These are phyloP conservation scores for Auriscalpium microsporum DNA, from an alignment of 768 basidiomycete species.

Conservation along the genomic window DNA sequence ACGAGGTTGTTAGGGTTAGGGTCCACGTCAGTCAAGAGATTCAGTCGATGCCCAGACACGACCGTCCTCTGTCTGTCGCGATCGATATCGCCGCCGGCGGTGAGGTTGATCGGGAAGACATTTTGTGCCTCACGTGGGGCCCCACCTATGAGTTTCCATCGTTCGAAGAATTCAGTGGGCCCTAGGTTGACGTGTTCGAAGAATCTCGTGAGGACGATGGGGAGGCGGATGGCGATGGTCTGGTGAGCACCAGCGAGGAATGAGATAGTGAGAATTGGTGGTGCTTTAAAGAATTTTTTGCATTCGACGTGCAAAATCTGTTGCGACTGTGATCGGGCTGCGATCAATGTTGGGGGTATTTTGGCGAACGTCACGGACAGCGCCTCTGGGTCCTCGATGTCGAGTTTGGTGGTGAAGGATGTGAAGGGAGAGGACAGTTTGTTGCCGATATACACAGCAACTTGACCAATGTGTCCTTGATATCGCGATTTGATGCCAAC, in stretches of 20 bases:
- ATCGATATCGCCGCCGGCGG: slow-evolving; percentile 64
- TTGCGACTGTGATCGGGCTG: slow-evolving; percentile 81
- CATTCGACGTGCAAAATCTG: slow-evolving; percentile 93
- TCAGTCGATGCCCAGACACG: slow-evolving; percentile 68
- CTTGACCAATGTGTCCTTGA: slow-evolving; percentile 87
- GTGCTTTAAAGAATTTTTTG: slow-evolving; percentile 70
- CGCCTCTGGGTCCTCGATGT: slow-evolving; percentile 65
- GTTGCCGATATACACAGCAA: slow-evolving; percentile 95
- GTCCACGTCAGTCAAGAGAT: slow-evolving; percentile 77
- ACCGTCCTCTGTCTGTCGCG: slow-evolving; percentile 63
- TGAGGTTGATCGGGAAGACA: slow-evolving; percentile 75
- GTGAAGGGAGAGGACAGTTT: slow-evolving; percentile 85
- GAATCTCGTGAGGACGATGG: slow-evolving; percentile 85
- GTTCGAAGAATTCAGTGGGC: slow-evolving; percentile 85
- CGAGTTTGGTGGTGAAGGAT: slow-evolving; percentile 79
- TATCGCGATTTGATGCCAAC: slow-evolving; percentile 95
- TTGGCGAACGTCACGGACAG: slow-evolving; percentile 82
- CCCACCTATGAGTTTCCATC: slow-evolving; percentile 97
- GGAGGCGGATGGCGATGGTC: slow-evolving; percentile 73
- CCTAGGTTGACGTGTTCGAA: slow-evolving; percentile 87
- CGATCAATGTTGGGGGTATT: slow-evolving; percentile 77
- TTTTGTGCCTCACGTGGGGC: slow-evolving; percentile 86
- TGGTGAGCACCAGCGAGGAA: slow-evolving; percentile 92
- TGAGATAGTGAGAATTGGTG: slow-evolving; percentile 79
- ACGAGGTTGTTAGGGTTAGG: slow-evolving; percentile 93